These are phyloP conservation scores for Asclepias syriaca DNA, from an alignment of 257 asterid species.

Conservation along the genomic window DNA sequence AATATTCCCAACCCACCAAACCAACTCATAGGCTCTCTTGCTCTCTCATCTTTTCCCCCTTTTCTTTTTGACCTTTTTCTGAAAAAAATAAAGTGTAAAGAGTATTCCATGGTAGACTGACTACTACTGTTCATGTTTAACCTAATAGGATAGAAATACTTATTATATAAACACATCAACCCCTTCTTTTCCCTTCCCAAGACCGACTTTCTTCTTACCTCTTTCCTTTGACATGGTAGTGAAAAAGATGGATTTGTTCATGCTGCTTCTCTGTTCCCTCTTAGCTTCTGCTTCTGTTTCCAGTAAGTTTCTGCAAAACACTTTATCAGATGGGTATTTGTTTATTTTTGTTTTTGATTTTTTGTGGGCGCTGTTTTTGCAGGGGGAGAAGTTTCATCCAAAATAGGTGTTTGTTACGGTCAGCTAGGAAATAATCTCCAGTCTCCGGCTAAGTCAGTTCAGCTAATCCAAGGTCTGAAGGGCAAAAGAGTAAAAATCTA, in stretches of 20 bases:
- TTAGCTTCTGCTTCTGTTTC: slow-evolving; percentile 9
- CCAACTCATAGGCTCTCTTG: too few species aligned
- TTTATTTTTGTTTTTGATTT: background rate
- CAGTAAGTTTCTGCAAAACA: slow-evolving; percentile 12
- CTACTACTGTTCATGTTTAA: too few species aligned
- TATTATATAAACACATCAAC: too few species aligned
- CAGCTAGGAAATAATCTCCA: slow-evolving; percentile 88
- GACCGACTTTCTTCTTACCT: background rate
- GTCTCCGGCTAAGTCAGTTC: slow-evolving; percentile 40
- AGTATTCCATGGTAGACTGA: too few species aligned
- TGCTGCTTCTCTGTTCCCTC: slow-evolving; percentile 1
- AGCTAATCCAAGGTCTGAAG: slow-evolving; percentile 51
- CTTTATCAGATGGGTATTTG: background rate
- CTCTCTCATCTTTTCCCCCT: too few species aligned
- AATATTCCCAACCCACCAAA: too few species aligned
- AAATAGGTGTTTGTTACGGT: slow-evolving; percentile 82
- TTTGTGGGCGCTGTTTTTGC: background rate
- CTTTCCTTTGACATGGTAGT: background rate
- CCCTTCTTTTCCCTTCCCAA: too few species aligned
- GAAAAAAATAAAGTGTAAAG: too few species aligned
- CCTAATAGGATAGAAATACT: too few species aligned
- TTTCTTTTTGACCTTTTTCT: too few species aligned
- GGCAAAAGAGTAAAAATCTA: slow-evolving; percentile 78
- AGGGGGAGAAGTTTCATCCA: slow-evolving; percentile 51
- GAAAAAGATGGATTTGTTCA: slow-evolving; percentile 10